Percentiles rank a stretch among this genome's conserved stretches.
These are phyloP conservation scores for Globisporangium spiculum DNA, from an alignment of 352 stramenopile genomes.

Conservation along the genomic window DNA sequence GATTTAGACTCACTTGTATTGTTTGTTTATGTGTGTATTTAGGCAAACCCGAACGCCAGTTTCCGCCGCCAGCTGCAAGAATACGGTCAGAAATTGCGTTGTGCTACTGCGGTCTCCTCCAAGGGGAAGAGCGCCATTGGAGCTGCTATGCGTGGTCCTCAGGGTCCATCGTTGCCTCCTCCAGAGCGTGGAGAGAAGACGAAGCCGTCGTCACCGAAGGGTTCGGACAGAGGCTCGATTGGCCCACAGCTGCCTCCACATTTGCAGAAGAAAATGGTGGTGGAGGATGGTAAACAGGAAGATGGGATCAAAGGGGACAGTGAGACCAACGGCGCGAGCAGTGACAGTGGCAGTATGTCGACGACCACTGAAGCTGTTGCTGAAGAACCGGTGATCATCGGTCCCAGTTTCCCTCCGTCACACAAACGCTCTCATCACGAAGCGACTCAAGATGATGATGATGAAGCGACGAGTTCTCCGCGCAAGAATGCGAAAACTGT, in stretches of 20 bases:
- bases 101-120: slow-evolving; percentile 15
- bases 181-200: not conserved
- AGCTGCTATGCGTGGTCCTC: slow-evolving; percentile 10
- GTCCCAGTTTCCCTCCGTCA: slow-evolving; percentile 7
- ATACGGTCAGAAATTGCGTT: slow-evolving; percentile 46
- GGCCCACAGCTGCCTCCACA: slow-evolving; percentile 3
- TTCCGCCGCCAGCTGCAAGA: slow-evolving; percentile 64
- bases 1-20: not conserved
- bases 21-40: not conserved
- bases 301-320: not conserved
- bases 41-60: slow-evolving; percentile 68
- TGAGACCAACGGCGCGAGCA: not conserved
- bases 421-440: slow-evolving; percentile 9
- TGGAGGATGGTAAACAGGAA: not conserved
- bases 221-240: not conserved
- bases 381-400: not conserved
- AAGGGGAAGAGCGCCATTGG: slow-evolving; percentile 4
- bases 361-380: not conserved
- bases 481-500: slow-evolving; percentile 8
- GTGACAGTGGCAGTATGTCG: not conserved
- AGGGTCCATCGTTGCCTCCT: slow-evolving; percentile 14
- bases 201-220: not conserved
- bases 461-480: not conserved
- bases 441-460: not conserved
- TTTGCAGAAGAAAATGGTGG: slow-evolving; percentile 18